Conservation (phyloP, 179 eudicot genomes). For the Silene coronaria region DNA sequence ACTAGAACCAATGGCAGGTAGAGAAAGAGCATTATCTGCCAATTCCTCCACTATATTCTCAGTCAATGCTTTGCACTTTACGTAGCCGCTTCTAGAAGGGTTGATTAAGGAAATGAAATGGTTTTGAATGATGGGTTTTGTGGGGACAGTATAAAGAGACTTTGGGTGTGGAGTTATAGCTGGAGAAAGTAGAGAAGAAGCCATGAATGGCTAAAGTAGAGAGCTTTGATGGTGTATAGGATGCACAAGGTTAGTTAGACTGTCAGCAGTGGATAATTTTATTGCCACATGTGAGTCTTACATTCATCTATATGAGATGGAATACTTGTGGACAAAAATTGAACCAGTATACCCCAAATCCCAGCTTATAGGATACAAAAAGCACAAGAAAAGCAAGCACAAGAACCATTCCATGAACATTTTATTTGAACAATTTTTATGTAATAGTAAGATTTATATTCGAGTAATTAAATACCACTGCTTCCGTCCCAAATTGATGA, state of each 20-base stretch:
- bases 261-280: slow-evolving; percentile 48
- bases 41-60: slow-evolving; percentile 35
- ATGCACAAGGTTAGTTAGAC: not conserved
- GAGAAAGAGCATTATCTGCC: slow-evolving; percentile 32
- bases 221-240: slow-evolving; percentile 15
- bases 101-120: slow-evolving; percentile 25
- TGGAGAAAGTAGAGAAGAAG: slow-evolving; percentile 56
- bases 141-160: slow-evolving; percentile 22
- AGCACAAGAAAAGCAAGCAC: not conserved
- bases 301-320: slow-evolving; percentile 32
- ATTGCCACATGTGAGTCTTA: slow-evolving; percentile 42
- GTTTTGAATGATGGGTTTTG: slow-evolving; percentile 36
- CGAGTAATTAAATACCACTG: too few relatives aligned
- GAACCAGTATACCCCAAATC: not conserved
- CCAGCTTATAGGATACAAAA: not conserved
- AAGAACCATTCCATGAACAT: too few relatives aligned
- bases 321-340: slow-evolving; percentile 16
- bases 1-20: slow-evolving; percentile 40
- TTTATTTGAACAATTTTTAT: too few relatives aligned
- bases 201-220: slow-evolving; percentile 37
- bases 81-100: slow-evolving; percentile 28
- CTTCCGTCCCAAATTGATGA: too few relatives aligned
- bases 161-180: slow-evolving; percentile 39
- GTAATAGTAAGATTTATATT: too few relatives aligned
- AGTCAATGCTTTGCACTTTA: slow-evolving; percentile 46